phyloP scores from a whole-genome alignment of 495 filamentous ascomycete genomes.

The Penicillium turbatum region DNA sequence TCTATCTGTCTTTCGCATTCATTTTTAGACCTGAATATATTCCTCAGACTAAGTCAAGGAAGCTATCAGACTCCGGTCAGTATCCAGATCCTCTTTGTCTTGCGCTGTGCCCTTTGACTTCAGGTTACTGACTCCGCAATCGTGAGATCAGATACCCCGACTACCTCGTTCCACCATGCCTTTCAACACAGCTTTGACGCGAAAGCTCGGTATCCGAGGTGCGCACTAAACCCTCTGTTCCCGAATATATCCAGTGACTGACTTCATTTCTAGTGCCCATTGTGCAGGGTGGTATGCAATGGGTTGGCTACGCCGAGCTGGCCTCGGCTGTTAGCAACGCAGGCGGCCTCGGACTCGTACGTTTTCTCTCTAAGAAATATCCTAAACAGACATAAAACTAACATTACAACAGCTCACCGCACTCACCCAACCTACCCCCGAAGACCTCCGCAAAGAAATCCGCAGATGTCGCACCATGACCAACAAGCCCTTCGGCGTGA shows the following conservation, averaged over 20 bases:
- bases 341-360: constrained; percentile 80
- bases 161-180: constrained; percentile 56
- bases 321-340: constrained; percentile 93
- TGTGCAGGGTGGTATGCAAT: constrained; percentile 98
- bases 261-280: constrained; percentile 65
- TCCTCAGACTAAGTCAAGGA: neutral
- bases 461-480: constrained; percentile 81
- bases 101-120: neutral
- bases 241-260: constrained; percentile 1
- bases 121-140: neutral
- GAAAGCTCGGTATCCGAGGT: constrained; percentile 83
- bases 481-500: constrained; percentile 86
- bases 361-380: constrained; percentile 5
- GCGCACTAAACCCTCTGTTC: constrained; percentile 13
- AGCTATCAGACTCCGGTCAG: neutral
- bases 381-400: neutral
- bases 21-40: neutral
- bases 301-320: constrained; percentile 84
- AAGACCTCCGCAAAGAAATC: constrained; percentile 92
- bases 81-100: neutral
- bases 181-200: constrained; percentile 86
- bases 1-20: constrained; percentile 3
- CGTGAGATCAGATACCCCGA: constrained; percentile 1
- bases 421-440: constrained; percentile 88
- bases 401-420: constrained; percentile 60